Evolutionary conservation across 2,329 filamentous ascomycete species (phyloP), one percentile per base, ranked within the genome.

Genomic region (Paecilomyces sp.): DNA sequence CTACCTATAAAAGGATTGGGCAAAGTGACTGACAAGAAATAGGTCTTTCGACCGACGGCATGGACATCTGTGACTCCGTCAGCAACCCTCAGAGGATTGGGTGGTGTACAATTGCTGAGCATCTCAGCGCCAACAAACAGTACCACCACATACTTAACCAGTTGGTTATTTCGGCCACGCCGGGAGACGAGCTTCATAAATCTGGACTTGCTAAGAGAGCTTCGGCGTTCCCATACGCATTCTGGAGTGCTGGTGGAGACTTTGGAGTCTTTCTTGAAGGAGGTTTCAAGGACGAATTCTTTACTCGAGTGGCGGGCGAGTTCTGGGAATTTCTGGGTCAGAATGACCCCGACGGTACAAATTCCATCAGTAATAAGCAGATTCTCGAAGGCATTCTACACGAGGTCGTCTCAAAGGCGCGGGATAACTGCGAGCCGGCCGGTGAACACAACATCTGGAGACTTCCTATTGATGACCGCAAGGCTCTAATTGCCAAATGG

Each of bases 11-110:
- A 52, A 25, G 3, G 9, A 30, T 24, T 22, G 6, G 18, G n/a
- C 15, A 31, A 8, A 3, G 15, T 47, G 2, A 47, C 56, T 60
- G 34, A 60, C 50, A 9, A n/a, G 12, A 28, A 24, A 31, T 13
- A 60, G 58, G 28, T 7, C 55, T 57, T 25, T 47, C 56, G 15
- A 18, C 51, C 47, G 55, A 57, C 13, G 58, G 58, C 13, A 30
- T 18, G 51, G 60, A 64, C n/a, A 54, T 60, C 5, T 60, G 58
- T 28, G 58, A 60, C 34, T 56, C 58, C 13, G 56, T 47, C 18
- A 57, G 57, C 47, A 24, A 24, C 13, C 55, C 58, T 33, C 28
- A 58, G 11, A 60, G 57, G 34, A 15, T 60, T 31, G 58, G 58
- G 6, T 60, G 58, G 58, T 58, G 31, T 51, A 60, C 56, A 12